These are phyloP conservation scores for Gossypium schwendimanii DNA, from an alignment of 441 rosid genomes.

Conservation along the genomic window DNA sequence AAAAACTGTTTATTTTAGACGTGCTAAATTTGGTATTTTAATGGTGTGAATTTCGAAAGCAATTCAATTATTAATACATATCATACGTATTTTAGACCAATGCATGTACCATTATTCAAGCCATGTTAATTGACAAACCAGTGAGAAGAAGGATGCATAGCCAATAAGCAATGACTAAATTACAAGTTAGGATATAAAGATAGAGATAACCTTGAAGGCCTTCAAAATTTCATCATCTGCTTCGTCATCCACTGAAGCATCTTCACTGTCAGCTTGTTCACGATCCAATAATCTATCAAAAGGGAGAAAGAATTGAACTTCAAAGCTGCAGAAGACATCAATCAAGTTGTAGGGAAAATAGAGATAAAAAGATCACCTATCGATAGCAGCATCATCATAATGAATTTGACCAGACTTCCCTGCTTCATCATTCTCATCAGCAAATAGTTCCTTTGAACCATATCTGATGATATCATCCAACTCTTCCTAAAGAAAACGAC, in stretches of 20 bases:
- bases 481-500: conserved; percentile 64
- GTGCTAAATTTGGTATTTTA: not conserved
- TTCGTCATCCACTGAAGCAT: conserved; percentile 9
- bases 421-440: conserved; percentile 88
- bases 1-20: not conserved
- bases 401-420: conserved; percentile 96
- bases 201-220: conserved; percentile 10
- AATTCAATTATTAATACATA: not conserved
- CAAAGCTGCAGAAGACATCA: not conserved
- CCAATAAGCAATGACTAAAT: not conserved
- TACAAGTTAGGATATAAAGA: not conserved
- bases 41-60: not conserved
- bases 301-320: conserved; percentile 2
- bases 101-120: not conserved
- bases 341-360: not conserved
- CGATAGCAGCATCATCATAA: conserved; percentile 91
- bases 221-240: conserved; percentile 12
- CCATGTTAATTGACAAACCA: not conserved
- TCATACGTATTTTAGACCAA: not conserved
- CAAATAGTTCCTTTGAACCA: conserved; percentile 96
- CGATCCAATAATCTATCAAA: conserved; percentile 29
- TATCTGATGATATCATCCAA: conserved; percentile 95
- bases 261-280: conserved; percentile 8
- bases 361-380: conserved; percentile 44
- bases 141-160: not conserved